Conservation (phyloP, 495 filamentous ascomycete species). For the Bathelium albidoporum region DNA sequence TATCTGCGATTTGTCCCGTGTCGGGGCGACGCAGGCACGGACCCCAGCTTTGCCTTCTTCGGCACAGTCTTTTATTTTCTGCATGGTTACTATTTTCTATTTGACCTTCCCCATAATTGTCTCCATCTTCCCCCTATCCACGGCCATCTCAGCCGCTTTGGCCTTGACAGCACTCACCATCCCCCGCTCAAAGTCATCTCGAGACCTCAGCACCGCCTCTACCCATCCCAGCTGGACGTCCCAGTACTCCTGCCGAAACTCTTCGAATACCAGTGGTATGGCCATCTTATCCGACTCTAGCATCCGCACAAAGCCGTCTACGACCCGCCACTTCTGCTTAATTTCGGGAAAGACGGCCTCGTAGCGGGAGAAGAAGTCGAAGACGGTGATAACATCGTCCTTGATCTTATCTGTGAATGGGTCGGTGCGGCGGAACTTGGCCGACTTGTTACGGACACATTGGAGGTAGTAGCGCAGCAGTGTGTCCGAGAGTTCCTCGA, state of each 20-base stretch:
- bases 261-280: slow-evolving; percentile 66
- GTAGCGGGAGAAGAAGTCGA: slow-evolving; percentile 55
- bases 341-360: slow-evolving; percentile 60
- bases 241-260: slow-evolving; percentile 81
- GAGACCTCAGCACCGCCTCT: slow-evolving; percentile 73
- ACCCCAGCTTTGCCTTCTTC: too few species aligned
- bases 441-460: slow-evolving; percentile 76
- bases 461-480: slow-evolving; percentile 80
- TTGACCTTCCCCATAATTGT: slow-evolving; percentile 88
- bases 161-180: slow-evolving; percentile 83
- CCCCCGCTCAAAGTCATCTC: slow-evolving; percentile 88
- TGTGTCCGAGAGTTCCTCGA: slow-evolving; percentile 85
- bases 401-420: slow-evolving; percentile 82
- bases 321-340: slow-evolving; percentile 84
- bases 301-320: slow-evolving; percentile 67
- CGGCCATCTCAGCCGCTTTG: slow-evolving; percentile 70
- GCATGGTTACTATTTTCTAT: slow-evolving; percentile 30
- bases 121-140: slow-evolving; percentile 58
- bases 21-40: background rate
- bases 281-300: slow-evolving; percentile 62
- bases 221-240: slow-evolving; percentile 93
- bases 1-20: background rate
- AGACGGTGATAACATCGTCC: slow-evolving; percentile 76
- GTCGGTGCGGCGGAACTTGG: slow-evolving; percentile 75
- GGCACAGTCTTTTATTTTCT: background rate